Percentiles rank a stretch among this genome's conserved stretches.
Evolutionary conservation across 2,329 filamentous ascomycete genomes (phyloP).

Genomic region (Pezicula radicicola): DNA sequence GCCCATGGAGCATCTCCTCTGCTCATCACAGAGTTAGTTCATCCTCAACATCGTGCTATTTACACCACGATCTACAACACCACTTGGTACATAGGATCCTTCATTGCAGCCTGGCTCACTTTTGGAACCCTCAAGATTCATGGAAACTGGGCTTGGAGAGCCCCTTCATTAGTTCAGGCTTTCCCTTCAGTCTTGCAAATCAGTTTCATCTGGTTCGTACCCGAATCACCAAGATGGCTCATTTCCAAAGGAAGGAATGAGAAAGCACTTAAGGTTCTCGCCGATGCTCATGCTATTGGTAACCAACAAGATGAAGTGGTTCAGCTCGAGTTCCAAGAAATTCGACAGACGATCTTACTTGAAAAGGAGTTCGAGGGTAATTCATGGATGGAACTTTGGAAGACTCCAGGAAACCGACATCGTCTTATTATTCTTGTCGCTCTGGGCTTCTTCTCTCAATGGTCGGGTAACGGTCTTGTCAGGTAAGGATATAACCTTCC

Average conservation of each 20-base stretch:
- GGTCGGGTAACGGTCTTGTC: slow-evolving; percentile 51
- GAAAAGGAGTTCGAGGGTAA: slow-evolving; percentile 43
- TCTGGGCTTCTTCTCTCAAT: slow-evolving; percentile 54
- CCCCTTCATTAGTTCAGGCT: slow-evolving; percentile 29
- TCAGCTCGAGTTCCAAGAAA: slow-evolving; percentile 38
- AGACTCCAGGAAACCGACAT: slow-evolving; percentile 49
- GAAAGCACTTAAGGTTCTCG: slow-evolving; percentile 46
- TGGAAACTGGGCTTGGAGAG: slow-evolving; percentile 31
- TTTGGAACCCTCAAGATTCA: slow-evolving; percentile 33
- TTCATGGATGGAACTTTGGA: slow-evolving; percentile 41
- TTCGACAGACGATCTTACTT: slow-evolving; percentile 38
- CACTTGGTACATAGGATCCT: slow-evolving; percentile 33
- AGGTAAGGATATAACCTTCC: neutral
- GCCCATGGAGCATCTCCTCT: slow-evolving; percentile 25
- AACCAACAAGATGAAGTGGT: slow-evolving; percentile 35
- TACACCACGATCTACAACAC: slow-evolving; percentile 46
- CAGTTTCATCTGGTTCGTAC: slow-evolving; percentile 29
- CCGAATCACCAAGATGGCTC: slow-evolving; percentile 37
- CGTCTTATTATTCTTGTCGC: slow-evolving; percentile 50
- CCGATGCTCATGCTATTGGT: slow-evolving; percentile 41
- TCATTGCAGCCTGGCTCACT: slow-evolving; percentile 43
- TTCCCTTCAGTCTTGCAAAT: slow-evolving; percentile 24
- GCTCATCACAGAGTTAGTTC: slow-evolving; percentile 42
- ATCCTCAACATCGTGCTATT: slow-evolving; percentile 45
- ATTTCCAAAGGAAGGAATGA: slow-evolving; percentile 43